Evolutionary conservation across 2,329 filamentous ascomycete species (phyloP).

Genomic region (Fusarium nelsonii): DNA sequence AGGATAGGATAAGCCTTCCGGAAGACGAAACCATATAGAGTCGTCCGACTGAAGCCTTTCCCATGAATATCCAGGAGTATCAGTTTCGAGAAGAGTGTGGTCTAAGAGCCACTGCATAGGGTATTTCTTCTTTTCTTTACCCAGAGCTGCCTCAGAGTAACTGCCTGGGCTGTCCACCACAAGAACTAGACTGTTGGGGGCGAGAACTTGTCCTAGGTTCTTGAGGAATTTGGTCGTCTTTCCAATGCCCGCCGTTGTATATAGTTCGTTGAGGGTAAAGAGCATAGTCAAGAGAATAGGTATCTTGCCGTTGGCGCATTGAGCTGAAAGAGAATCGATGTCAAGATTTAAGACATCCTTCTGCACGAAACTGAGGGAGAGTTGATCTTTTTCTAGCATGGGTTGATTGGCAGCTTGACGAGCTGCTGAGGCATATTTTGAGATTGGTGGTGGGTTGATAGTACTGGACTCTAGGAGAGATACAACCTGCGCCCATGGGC

Average conservation of each 20-base stretch:
- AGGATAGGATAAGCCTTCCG: constrained; percentile 77
- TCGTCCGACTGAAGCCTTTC: constrained; percentile 80
- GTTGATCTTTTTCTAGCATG: constrained; percentile 56
- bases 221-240: constrained; percentile 83
- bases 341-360: constrained; percentile 63
- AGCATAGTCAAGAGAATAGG: constrained; percentile 80
- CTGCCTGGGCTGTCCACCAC: constrained; percentile 94
- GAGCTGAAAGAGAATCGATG: constrained; percentile 49
- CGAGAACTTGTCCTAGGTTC: constrained; percentile 70
- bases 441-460: constrained; percentile 62
- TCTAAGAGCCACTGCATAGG: constrained; percentile 96
- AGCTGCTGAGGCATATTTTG: constrained; percentile 65
- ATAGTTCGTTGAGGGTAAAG: constrained; percentile 97
- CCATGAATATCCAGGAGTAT: constrained; percentile 68
- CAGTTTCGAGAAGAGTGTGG: constrained; percentile 74
- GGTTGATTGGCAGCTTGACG: constrained; percentile 59
- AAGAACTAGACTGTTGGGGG: constrained; percentile 75
- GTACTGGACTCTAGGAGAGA: constrained; percentile 68
- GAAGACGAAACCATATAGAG: constrained; percentile 86
- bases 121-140: constrained; percentile 74
- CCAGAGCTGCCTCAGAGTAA: constrained; percentile 85
- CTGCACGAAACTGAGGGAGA: constrained; percentile 60
- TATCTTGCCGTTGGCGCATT: constrained; percentile 48
- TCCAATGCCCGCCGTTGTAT: constrained; percentile 77
- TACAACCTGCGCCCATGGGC: constrained; percentile 78